Evolutionary conservation across 2,329 filamentous ascomycete genomes (phyloP), one percentile per base, ranked within the genome.

Genomic region (Trichoderma simmonsii): DNA sequence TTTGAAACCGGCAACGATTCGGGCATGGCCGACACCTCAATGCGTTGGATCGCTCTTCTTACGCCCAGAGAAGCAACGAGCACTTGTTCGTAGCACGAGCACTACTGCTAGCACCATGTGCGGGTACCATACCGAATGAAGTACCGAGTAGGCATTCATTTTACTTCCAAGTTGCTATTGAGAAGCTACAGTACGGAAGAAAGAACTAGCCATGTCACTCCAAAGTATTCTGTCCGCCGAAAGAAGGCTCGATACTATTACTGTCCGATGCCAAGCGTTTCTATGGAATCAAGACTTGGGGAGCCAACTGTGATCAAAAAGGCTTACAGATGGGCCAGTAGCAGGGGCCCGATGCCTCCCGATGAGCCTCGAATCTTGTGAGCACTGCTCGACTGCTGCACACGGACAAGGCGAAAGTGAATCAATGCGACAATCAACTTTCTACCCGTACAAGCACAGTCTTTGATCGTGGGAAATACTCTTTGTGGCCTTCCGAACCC

Each of bases 11-110:
- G 56, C 65, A 36, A 36, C 69, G 28, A 60, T 65, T 71, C 69
- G 69, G 69, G 69, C 69, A 71, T 70, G 67, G 67, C 67, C 67
- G 67, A 70, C 34, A 36, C 36, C 36, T 62, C 39, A 70, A 70
- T 28, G 39, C 43, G 57, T 61, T 57, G 39, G 59, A 36, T 61
- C 66, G 56, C 21, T 26, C 66, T 39, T 69, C 28, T 36, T 26
- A 69, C 56, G 36, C 66, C 66, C 56, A 69, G 24, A 60, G 39
- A 26, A 61, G 34, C 54, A 60, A 39, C n/a, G n/a, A 69, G 36
- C 21, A 54, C 48, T 54, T 54, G 30, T 39, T 36, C n/a, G 28
- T 51, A 57, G 63, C 6, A 21, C 26, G 43, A 34, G 62, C 48
- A 56, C 63, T 56, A 67, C 21, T 56, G 15, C 64, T 67, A n/a